Evolutionary conservation across 306 rosid species (phyloP), one percentile per base, ranked within the genome.

Genomic region (Adenanthera pavonina): DNA sequence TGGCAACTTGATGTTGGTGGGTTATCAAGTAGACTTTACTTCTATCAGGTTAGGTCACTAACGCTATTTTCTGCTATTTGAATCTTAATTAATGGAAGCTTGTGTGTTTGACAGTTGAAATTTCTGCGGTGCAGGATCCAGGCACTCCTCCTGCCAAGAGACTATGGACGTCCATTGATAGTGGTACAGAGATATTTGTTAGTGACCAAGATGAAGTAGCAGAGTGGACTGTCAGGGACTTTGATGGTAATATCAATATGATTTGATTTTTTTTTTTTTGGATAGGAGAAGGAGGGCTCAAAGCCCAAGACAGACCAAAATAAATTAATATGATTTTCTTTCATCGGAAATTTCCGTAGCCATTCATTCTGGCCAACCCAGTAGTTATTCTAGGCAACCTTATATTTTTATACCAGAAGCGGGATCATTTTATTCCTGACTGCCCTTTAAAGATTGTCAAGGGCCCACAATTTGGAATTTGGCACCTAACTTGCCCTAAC

Each of bases 1-100:
- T 91, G 95, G 95, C 91, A 89, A 77, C 95, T 91, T 79, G 91
- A 91, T 82, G 95, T 87, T 78, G 95, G 95, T 33, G 88, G 81
- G 5, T 51, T 91, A 12, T 87, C 95, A 6, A 80, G 84, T 19
- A 78, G 90, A 72, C 88, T 91, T 59, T 81, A 84, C 84, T 89
- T 82, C 74, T 91, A 89, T 77, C 95, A 91, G 92, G 92, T 70
- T 5, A 80, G 65, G 25, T 59, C 25, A 20, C 52, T 34, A 4
- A 34, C 44, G 51, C 44, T 34, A 20, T 16, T 12, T 46, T 60
- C 7, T n/a, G 16, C 59, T 20, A 6, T 66, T 12, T 44, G 16
- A 49, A 34, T 64, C 36, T 44, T n/a, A 52, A 15, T 43, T 35
- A 53, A 12, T n/a, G 25, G 41, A 64, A 53, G 40, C 8, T 8